Base-by-base conservation (phyloP, 495 filamentous ascomycete species). In the Penicillium antarcticum region DNA sequence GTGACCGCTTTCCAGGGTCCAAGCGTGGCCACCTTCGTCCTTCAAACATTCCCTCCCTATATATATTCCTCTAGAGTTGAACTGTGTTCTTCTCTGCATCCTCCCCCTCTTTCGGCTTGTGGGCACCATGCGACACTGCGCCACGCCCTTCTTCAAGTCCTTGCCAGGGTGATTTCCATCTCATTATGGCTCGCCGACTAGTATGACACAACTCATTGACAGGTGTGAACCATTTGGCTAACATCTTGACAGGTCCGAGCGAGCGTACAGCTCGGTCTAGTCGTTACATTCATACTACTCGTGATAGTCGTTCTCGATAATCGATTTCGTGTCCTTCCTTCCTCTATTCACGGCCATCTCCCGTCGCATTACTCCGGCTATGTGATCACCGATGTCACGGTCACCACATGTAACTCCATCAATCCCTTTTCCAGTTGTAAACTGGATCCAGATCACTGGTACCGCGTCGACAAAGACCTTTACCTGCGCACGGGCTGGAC, bases 381-480 rank as follows among this genome's bases (percentile, higher is more conserved):
- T 36, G 82, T 94, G 62, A 83, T 97, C 64, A 96, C 90, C 58
- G 94, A 98, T 74, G 81, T 97, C 56, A 88, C 85, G n/a, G 76
- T 96, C 50, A 80, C 79, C 6, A 84, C 78, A 40, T 97, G 95
- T 70, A 87, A 85, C 4, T 71, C 76, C 11, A 45, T 92, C 51
- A 91, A 91, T 65, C 63, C 86, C 34, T 85, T 97, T 47, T 87
- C 85, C 3, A 83, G 75, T 45, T 97, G 94, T 77, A 84, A 81
- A 55, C 80, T 95, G 48, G 85, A 92, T 65, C 66, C 81, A n/a
- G 70, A 80, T 37, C 63, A 76, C 49, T 98, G 94, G 94, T 80
- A 87, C 52, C 84, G 88, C 45, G 74, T 97, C 53, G 88, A 96
- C 48, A 98, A 97, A 73, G 91, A 98, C 62, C 80, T 98, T 1